Evolutionary conservation across 225 moss, liverwort and hornwort genomes (phyloP), one percentile per base, ranked within the genome.

Genomic region (Polytrichum formosum): DNA sequence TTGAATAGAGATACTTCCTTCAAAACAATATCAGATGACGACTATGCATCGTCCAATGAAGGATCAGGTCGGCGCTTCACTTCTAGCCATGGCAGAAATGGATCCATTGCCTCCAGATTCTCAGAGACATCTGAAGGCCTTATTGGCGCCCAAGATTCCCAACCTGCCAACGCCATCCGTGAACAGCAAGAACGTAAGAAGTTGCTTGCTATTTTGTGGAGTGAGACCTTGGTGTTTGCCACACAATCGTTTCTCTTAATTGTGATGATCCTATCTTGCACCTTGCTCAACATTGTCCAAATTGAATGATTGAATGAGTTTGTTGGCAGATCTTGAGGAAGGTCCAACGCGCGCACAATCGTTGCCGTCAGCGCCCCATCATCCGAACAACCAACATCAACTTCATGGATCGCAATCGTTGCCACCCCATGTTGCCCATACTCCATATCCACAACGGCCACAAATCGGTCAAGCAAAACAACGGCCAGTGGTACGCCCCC

Each of bases 1-100:
- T 10, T 73, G 56, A 73, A 71, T 7, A 35, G 30, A 9, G 3
- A 55, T 18, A 26, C 54, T 37, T 66, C 74, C 21, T 65, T 65
- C 8, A 31, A 54, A 23, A 26, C 21, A 6, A 30, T 6, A 6
- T 30, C 30, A 16, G 83, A 73, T 21, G 73, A 79, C 7, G 67
- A 65, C 20, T 27, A 64, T 20, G 16, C 64, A 5, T 82, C 67
- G 1, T 77, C 77, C 59, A 56, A 74, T 17, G 77, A 69, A 1
- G 77, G 83, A 21, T 84, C 80, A 66, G 80, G 80, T 64, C 46
- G 72, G 69, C 67, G 69, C 26, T 7, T 53, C 16, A 13, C 46
- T 46, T 66, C 22, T 5, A 20, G 29, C 31, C 19, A 28, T 5
- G 66, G 6, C 13, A 35, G 65, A 20, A 19, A 65, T 13, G 35